Percentiles rank a stretch among this genome's conserved stretches.
Evolutionary conservation across 306 rosid genomes (phyloP).

Genomic region (Vigna unguiculata): DNA sequence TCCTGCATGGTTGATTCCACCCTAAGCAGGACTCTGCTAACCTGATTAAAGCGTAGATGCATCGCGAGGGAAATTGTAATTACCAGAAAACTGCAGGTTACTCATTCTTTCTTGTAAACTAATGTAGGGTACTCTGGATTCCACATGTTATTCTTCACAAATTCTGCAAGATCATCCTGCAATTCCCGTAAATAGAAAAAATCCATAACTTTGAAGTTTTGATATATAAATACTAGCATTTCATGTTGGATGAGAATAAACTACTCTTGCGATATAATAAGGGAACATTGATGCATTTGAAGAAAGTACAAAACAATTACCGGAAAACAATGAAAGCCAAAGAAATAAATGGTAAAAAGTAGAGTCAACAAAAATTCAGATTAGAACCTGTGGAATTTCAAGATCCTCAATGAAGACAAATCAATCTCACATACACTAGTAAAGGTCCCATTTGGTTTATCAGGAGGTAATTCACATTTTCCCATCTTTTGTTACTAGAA

Average conservation of each 20-base stretch:
- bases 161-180: slow-evolving; percentile 77
- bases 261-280: slow-evolving; percentile 5
- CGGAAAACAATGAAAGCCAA: neutral
- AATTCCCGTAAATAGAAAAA: slow-evolving; percentile 37
- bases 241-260: slow-evolving; percentile 27
- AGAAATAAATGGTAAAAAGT: slow-evolving; percentile 11
- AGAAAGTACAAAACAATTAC: slow-evolving; percentile 15
- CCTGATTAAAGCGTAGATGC: slow-evolving; percentile 6
- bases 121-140: slow-evolving; percentile 85
- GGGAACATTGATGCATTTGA: slow-evolving; percentile 10
- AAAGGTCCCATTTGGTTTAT: neutral
- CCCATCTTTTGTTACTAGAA: neutral
- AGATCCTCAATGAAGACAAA: neutral
- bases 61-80: neutral
- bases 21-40: neutral
- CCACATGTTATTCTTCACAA: slow-evolving; percentile 88
- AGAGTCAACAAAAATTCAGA: neutral
- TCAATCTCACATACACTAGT: too few relatives aligned
- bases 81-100: neutral
- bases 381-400: slow-evolving; percentile 2
- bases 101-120: slow-evolving; percentile 77
- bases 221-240: slow-evolving; percentile 1
- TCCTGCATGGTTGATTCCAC: slow-evolving; percentile 30
- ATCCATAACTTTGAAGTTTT: neutral
- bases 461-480: neutral